These are phyloP conservation scores for Didymella pinodella DNA, from an alignment of 2,329 filamentous ascomycete species.

Conservation along the genomic window DNA sequence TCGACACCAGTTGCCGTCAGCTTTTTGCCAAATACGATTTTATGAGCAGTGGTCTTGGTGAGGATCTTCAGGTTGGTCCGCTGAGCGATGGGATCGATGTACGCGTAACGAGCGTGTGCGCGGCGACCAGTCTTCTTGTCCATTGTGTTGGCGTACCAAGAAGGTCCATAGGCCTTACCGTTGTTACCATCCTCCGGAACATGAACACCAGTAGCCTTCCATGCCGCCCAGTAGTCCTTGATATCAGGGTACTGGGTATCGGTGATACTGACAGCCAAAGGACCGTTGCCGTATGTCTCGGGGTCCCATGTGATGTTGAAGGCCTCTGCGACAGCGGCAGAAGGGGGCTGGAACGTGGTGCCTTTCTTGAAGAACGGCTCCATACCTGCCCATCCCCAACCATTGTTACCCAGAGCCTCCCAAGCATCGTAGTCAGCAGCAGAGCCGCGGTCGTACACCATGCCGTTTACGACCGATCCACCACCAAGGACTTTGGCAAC, in stretches of 20 bases:
- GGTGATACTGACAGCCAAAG: conserved; percentile 38
- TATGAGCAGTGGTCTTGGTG: conserved; percentile 31
- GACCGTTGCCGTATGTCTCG: conserved; percentile 34
- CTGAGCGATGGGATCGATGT: conserved; percentile 39
- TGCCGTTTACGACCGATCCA: conserved; percentile 47
- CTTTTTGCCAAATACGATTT: conserved; percentile 33
- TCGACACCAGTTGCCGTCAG: conserved; percentile 30
- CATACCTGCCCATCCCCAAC: conserved; percentile 65
- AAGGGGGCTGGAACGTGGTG: conserved; percentile 40
- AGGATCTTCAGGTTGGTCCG: conserved; percentile 40
- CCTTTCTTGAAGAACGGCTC: conserved; percentile 40
- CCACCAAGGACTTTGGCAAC: conserved; percentile 42
- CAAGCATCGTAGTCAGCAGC: conserved; percentile 59
- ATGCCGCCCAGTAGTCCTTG: conserved; percentile 36
- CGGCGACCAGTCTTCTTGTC: conserved; percentile 35
- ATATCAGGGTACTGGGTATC: conserved; percentile 40
- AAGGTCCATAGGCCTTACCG: conserved; percentile 35
- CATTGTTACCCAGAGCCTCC: conserved; percentile 65
- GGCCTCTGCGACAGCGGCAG: conserved; percentile 25
- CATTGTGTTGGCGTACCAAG: conserved; percentile 41
- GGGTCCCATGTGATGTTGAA: conserved; percentile 43
- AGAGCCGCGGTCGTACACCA: conserved; percentile 48
- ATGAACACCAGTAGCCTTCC: conserved; percentile 32
- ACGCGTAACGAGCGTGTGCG: conserved; percentile 39
- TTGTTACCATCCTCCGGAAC: conserved; percentile 34